Percentiles rank a stretch among this genome's conserved stretches.
Evolutionary conservation across 2,329 filamentous ascomycete genomes (phyloP).

Genomic region (Arthrobotrys musiformis): DNA sequence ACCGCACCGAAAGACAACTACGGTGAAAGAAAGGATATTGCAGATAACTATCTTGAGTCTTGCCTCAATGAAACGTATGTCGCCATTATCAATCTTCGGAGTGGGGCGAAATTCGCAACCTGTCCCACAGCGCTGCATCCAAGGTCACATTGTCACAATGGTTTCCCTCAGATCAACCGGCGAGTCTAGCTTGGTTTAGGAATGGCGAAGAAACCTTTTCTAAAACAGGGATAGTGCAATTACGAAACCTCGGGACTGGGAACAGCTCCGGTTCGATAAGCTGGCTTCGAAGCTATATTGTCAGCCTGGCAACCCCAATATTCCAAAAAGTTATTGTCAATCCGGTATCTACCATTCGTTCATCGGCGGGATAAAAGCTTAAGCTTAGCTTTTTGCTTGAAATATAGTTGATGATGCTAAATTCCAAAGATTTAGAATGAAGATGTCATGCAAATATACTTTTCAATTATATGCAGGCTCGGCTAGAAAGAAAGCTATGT

Average conservation of each 20-base stretch:
- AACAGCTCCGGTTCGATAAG: slow-evolving; percentile 10
- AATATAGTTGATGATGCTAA: too few species aligned
- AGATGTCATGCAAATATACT: too few species aligned
- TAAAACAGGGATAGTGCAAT: neutral
- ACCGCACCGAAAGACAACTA: too few species aligned
- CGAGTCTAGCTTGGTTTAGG: neutral
- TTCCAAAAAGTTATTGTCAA: too few species aligned
- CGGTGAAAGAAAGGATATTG: too few species aligned
- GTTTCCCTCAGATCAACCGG: neutral
- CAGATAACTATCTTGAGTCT: too few species aligned
- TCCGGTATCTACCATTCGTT: too few species aligned
- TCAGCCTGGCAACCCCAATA: neutral
- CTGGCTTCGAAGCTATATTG: neutral
- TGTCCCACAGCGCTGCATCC: neutral
- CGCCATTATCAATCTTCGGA: too few species aligned
- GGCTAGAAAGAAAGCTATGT: too few species aligned
- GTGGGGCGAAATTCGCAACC: neutral
- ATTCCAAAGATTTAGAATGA: too few species aligned
- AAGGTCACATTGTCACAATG: neutral
- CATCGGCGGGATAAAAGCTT: neutral
- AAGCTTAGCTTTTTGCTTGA: neutral
- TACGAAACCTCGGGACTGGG: slow-evolving; percentile 1
- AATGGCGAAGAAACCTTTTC: neutral
- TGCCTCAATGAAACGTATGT: too few species aligned
- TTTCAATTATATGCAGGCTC: too few species aligned